Base-by-base conservation (phyloP, 768 basidiomycete species). In the Tricholoma flavovirens region DNA sequence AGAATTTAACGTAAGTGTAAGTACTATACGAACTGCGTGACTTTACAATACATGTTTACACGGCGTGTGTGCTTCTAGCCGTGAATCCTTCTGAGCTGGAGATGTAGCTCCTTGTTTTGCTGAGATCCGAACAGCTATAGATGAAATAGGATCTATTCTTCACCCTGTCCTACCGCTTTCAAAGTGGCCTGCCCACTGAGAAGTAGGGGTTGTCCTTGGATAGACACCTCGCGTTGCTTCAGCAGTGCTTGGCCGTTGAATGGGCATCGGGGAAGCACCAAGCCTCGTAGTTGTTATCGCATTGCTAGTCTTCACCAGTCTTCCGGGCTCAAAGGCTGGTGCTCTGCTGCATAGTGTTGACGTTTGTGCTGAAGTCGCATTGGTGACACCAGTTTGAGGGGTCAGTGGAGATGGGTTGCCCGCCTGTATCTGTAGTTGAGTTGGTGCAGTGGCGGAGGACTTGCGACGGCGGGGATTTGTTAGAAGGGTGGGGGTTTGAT, bases 281-380 rank as follows among this genome's bases (percentile, higher is more conserved):
- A 45, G 12, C 4, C 54, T 30, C 7, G 29, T 21, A 33, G 1
- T 48, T 9, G 15, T 17, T 4, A 35, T 24, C 36, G 26, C 35
- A 35, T 26, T 22, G 45, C 14, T 35, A 17, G 32, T 35, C 26
- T 56, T 60, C 14, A 62, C 36, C 3, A 58, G 51, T 30, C 65
- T 59, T 12, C 67, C 71, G 1, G 81, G 82, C 61, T 83, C 82
- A 53, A 83, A 84, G 14, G 81, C 77, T 3, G 76, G 72, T 2
- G 82, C 83, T 36, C 75, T 77, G 56, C 77, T 76, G 9, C 82
- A 83, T n/a, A 83, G 64, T 11, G 69, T 77, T 7, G 80, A 79
- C 9, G 61, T 36, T 9, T 59, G 59, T 14, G 60, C 51, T 8
- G 60, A 59, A n/a, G 61, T 59, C 14, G 58, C 59, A 0, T 66